phyloP scores from a whole-genome alignment of 2,329 filamentous ascomycete genomes.

The Blastomyces gilchristii region DNA sequence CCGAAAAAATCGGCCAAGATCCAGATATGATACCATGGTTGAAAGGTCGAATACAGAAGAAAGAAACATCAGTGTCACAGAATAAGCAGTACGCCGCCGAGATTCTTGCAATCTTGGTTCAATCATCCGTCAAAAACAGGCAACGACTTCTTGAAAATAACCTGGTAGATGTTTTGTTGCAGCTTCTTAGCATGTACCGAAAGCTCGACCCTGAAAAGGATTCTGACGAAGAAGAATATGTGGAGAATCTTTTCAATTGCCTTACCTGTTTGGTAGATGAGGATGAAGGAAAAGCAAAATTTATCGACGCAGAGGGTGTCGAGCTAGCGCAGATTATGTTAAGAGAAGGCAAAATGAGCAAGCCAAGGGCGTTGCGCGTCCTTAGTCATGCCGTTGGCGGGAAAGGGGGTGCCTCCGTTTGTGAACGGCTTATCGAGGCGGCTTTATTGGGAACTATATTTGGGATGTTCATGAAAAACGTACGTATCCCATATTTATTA shows the following conservation, averaged over 20 bases:
- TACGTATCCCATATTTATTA: conserved; percentile 14
- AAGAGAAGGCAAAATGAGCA: conserved; percentile 75
- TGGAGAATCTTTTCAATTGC: conserved; percentile 85
- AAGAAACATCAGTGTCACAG: conserved; percentile 61
- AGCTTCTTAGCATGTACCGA: conserved; percentile 74
- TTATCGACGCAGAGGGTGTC: conserved; percentile 81
- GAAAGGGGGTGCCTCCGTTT: conserved; percentile 50
- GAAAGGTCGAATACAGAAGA: conserved; percentile 57
- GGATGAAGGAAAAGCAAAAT: conserved; percentile 62
- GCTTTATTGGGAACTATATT: conserved; percentile 79
- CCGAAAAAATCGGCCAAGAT: conserved; percentile 62
- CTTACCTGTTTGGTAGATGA: conserved; percentile 73
- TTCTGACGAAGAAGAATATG: conserved; percentile 84
- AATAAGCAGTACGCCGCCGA: conserved; percentile 96
- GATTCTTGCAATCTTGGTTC: conserved; percentile 77
- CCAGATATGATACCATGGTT: conserved; percentile 66
- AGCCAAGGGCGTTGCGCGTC: conserved; percentile 63
- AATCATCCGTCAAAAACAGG: conserved; percentile 59
- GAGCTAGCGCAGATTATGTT: conserved; percentile 90
- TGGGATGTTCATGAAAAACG: conserved; percentile 75
- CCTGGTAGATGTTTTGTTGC: conserved; percentile 68
- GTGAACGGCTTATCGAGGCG: conserved; percentile 66
- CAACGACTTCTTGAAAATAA: conserved; percentile 54
- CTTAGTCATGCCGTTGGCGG: conserved; percentile 71
- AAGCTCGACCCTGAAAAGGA: conserved; percentile 77